Conservation (phyloP, 2,329 filamentous ascomycete species). For the Scytalidium sp. region DNA sequence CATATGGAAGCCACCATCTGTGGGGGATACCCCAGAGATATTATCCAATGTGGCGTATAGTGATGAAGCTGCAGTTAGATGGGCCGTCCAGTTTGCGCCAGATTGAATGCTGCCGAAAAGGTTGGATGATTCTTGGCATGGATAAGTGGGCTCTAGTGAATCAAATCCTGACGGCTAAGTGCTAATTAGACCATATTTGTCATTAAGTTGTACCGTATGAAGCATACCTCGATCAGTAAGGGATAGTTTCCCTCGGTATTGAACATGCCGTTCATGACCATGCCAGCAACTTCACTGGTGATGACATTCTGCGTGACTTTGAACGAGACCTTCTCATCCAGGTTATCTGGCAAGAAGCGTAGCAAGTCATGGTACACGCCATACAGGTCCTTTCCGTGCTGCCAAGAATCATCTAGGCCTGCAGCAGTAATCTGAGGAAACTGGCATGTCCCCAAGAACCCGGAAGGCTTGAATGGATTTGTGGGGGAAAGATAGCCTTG, state of each 20-base stretch:
- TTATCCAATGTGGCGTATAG: constrained; percentile 62
- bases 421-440: constrained; percentile 76
- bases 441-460: constrained; percentile 72
- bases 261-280: constrained; percentile 72
- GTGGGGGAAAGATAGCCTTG: constrained; percentile 54
- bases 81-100: constrained; percentile 56
- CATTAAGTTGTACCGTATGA: background rate
- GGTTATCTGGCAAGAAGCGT: constrained; percentile 57
- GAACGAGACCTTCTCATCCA: constrained; percentile 51
- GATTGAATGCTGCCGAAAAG: constrained; percentile 43
- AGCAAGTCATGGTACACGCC: constrained; percentile 72
- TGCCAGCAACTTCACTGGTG: constrained; percentile 75
- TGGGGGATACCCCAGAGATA: constrained; percentile 61
- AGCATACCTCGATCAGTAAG: constrained; percentile 43
- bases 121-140: constrained; percentile 50
- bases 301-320: constrained; percentile 81
- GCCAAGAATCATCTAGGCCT: constrained; percentile 71
- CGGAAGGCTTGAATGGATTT: constrained; percentile 65
- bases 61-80: constrained; percentile 53
- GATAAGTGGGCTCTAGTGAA: constrained; percentile 71
- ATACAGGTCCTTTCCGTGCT: constrained; percentile 74
- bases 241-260: constrained; percentile 38
- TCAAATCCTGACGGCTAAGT: constrained; percentile 53
- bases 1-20: constrained; percentile 61
- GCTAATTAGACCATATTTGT: background rate